phyloP scores from a whole-genome alignment of 345 rosid genomes.

The Eutrema yunnanense region DNA sequence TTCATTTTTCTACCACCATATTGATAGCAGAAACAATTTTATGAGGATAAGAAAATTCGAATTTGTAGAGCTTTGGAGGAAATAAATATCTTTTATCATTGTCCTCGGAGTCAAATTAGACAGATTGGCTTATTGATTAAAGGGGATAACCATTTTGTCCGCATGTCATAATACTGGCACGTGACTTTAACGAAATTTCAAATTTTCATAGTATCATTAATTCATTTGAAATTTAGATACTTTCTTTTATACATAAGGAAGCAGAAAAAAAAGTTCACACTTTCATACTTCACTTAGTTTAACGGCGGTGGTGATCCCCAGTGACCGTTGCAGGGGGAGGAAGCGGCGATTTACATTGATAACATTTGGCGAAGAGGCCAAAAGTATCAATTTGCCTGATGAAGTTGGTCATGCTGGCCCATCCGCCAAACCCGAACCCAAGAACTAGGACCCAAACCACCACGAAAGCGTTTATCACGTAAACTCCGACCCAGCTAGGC shows the following conservation, averaged over 20 bases:
- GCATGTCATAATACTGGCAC: slow-evolving; percentile 17
- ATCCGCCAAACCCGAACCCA: slow-evolving; percentile 96
- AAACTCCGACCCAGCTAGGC: slow-evolving; percentile 81
- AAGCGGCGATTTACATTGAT: slow-evolving; percentile 75
- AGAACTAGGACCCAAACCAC: slow-evolving; percentile 81
- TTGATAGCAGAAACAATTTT: too few relatives aligned
- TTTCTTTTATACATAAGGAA: background rate
- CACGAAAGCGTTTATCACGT: slow-evolving; percentile 52
- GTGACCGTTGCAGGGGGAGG: slow-evolving; percentile 26
- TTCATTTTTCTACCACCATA: too few relatives aligned
- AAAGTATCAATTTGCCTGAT: slow-evolving; percentile 75
- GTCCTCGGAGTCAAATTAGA: background rate
- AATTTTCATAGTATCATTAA: background rate
- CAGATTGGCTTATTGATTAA: slow-evolving; percentile 14
- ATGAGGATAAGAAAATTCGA: too few relatives aligned
- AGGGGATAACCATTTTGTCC: slow-evolving; percentile 4
- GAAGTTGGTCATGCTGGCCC: slow-evolving; percentile 96
- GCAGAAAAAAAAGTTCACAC: background rate
- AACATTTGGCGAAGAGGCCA: slow-evolving; percentile 91
- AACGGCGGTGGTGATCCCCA: slow-evolving; percentile 31
- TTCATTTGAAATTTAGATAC: background rate
- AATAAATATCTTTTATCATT: background rate
- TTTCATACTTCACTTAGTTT: slow-evolving; percentile 18
- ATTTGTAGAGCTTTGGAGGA: background rate
- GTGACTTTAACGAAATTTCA: background rate